Base-by-base conservation (phyloP, 169 alveolate genomes). In the Theileria sp. region DNA sequence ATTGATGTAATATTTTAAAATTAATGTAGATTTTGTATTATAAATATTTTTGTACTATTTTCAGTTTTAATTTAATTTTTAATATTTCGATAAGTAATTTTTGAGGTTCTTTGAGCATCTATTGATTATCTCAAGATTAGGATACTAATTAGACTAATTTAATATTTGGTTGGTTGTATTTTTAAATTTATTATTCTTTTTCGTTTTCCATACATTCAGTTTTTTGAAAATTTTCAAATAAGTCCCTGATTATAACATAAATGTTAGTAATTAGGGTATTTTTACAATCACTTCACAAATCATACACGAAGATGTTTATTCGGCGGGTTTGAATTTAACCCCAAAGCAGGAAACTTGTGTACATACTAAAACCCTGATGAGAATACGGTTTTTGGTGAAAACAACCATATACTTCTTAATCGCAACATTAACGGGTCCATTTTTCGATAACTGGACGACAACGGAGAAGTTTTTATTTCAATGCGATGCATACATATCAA, bases 371-470 rank as follows among this genome's bases (percentile, higher is more conserved):
- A 44, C 15, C 17, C 17, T 44, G 54, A 44, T 44, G 54, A 44
- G 54, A 8, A 15, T 15, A 44, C 54, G 54, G 54, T 44, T 44
- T 44, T 44, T 44, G 8, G 3, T 44, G 7, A 25, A 82, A 60
- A 38, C 78, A 69, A 4, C 30, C 23, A 25, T 83, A 0, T 83
- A 83, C 74, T 30, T 79, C 30, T 7, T 50, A 56, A 72, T 83
- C 12, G 54, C 74, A 25, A 77, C 86, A 13, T 17, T 83, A n/a
- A 38, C 67, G 4, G 89, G 89, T n/a, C 89, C 89, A 1, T 83
- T 72, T 32, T 83, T 74, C 64, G 89, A 83, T 58, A 83, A 83
- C 78, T 83, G 89, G 89, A 61, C 77, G n/a, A 28, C 86, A 30
- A 54, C 75, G 28, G 89, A 83, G 64, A 75, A 77, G 65, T 77